Percentiles rank a stretch among this genome's conserved stretches.
Evolutionary conservation across 2,329 filamentous ascomycete genomes (phyloP).

Genomic region (Dothidotthia symphoricarpi): DNA sequence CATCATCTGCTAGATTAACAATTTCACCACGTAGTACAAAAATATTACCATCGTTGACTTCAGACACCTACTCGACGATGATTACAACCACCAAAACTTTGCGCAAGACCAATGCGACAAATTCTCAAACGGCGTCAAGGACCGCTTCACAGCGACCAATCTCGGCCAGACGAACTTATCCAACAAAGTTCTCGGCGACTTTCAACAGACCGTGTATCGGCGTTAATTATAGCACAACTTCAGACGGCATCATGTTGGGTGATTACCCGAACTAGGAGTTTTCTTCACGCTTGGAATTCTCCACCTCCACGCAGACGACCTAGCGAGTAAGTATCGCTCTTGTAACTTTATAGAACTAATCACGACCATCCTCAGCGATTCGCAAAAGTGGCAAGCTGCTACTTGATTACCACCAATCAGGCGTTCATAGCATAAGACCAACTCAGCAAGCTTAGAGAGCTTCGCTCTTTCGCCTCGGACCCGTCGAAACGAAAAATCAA

Average conservation of each 20-base stretch:
- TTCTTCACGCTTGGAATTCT: slow-evolving; percentile 35
- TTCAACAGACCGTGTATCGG: slow-evolving; percentile 38
- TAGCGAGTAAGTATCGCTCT: no score
- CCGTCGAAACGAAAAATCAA: slow-evolving; percentile 24
- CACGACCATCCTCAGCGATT: no score
- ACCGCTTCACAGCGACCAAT: slow-evolving; percentile 36
- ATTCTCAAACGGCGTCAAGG: slow-evolving; percentile 47
- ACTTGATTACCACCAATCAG: slow-evolving; percentile 37
- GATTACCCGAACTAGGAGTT: slow-evolving; percentile 38
- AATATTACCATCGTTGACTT: slow-evolving; percentile 51
- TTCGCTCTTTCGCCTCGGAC: slow-evolving; percentile 30
- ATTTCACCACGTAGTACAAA: slow-evolving; percentile 46
- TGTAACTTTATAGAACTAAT: no score
- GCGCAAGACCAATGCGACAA: slow-evolving; percentile 42
- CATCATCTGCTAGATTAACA: slow-evolving; percentile 47
- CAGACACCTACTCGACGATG: slow-evolving; percentile 48
- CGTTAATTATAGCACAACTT: slow-evolving; percentile 39
- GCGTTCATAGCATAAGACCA: slow-evolving; percentile 39
- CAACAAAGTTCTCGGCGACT: slow-evolving; percentile 35
- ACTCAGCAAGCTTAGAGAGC: slow-evolving; percentile 35
- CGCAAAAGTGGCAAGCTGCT: no score
- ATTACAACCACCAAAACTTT: slow-evolving; percentile 42
- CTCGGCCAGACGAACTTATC: slow-evolving; percentile 32
- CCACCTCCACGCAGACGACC: no score
- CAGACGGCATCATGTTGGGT: slow-evolving; percentile 27